phyloP scores from a whole-genome alignment of 129 eudicot species.

The Erigeron canadensis region DNA sequence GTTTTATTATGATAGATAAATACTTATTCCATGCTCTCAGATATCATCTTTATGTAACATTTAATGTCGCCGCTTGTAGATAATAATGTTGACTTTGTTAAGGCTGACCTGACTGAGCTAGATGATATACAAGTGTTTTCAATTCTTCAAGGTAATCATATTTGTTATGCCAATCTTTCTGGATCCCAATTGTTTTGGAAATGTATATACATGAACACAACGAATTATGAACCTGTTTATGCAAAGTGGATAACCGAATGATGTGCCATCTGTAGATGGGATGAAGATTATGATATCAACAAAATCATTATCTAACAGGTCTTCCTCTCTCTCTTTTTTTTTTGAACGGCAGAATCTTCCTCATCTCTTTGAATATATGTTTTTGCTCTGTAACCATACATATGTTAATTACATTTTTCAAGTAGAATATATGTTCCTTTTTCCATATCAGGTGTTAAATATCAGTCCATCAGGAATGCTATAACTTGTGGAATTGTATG shows the following conservation, averaged over 20 bases:
- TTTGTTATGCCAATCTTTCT: conserved; percentile 10
- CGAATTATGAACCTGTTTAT: conserved; percentile 69
- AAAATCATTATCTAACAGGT: conserved; percentile 96
- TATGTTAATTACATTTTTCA: background rate
- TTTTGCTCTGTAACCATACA: background rate
- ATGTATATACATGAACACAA: conserved; percentile 42
- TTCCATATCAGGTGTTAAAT: conserved; percentile 72
- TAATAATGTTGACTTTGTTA: conserved; percentile 38
- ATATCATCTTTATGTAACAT: conserved; percentile 5
- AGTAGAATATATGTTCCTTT: background rate
- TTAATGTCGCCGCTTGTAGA: conserved; percentile 52
- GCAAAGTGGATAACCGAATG: conserved; percentile 93
- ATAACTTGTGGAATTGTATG: no score
- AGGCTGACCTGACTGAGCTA: conserved; percentile 35
- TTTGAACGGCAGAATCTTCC: no score
- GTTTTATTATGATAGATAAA: background rate
- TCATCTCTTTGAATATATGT: no score
- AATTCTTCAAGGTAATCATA: conserved; percentile 57
- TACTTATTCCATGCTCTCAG: background rate
- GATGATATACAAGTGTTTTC: conserved; percentile 57
- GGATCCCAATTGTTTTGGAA: background rate
- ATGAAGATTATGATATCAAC: conserved; percentile 91
- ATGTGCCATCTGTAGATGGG: conserved; percentile 98
- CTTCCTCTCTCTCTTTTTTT: no score
- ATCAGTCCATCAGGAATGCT: conserved; percentile 97